Evolutionary conservation across 495 filamentous ascomycete genomes (phyloP), one percentile per base, ranked within the genome.

Genomic region (Pyrenula aspistea): DNA sequence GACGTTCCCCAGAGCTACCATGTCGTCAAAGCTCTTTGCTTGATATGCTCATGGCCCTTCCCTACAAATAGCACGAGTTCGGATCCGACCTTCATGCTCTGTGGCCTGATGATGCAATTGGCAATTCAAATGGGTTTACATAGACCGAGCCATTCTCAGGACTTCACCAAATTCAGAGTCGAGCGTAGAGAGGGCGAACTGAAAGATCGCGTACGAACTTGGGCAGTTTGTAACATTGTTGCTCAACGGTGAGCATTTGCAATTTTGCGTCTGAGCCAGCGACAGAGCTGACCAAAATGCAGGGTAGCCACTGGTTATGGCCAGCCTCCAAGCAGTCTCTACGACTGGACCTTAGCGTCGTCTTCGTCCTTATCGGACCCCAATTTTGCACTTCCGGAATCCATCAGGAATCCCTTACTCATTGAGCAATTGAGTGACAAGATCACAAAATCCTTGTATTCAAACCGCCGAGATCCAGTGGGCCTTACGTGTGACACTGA

Each of bases 211-310:
- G 83, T 95, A 50, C 81, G 83, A 57, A 96, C 91, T 0, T 96
- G 91, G 91, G 90, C 89, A 15, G 84, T 89, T 11, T 92, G 88
- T 65, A 96, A 96, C 65, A 89, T 93, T 63, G 89, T 95, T 51
- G 84, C 89, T n/a, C 90, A 95, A 68, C 75, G 78, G 81, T 83
- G 75, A 55, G 71, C 57, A 53, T 51, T 23, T 15, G 49, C 10
- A 12, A 24, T 31, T 15, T 47, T 12, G 8, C 51, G 56, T 3
- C 22, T n/a, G 12, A n/a, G n/a, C 2, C 47, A 25, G 55, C 57
- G 56, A 24, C 60, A 22, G 53, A 2, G 55, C 55, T 73, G 56
- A 72, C 53, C 24, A 19, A 55, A 8, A n/a, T 24, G 20, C 53
- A 88, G 86, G 55, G 84, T 94, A 56, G 87, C 89, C 10, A 96